These are phyloP conservation scores for Trametes cingulata DNA, from an alignment of 768 basidiomycete species.

Conservation along the genomic window DNA sequence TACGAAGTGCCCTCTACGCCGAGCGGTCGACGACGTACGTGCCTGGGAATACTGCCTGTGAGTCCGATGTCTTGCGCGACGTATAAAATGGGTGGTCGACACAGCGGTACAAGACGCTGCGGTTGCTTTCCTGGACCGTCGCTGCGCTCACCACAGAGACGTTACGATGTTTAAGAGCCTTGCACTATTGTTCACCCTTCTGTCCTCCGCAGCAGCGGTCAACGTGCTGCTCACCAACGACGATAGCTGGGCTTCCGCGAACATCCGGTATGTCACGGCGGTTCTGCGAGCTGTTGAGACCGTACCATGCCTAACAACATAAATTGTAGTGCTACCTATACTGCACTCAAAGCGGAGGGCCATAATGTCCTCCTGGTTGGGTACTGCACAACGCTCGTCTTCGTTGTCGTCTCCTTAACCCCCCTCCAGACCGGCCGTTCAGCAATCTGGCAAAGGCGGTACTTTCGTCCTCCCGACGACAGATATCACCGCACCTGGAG, in stretches of 20 bases:
- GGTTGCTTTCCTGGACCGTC: not conserved
- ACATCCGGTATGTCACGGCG: constrained; percentile 29
- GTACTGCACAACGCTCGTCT: not conserved
- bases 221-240: constrained; percentile 36
- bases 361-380: constrained; percentile 34
- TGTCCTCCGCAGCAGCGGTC: constrained; percentile 22
- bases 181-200: constrained; percentile 10
- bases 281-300: too few species aligned
- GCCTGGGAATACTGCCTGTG: not conserved
- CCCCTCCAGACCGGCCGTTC: constrained; percentile 30
- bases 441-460: constrained; percentile 35
- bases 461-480: constrained; percentile 33
- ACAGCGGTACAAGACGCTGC: not conserved
- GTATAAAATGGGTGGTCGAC: not conserved
- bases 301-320: not conserved
- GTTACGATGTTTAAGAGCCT: constrained; percentile 8
- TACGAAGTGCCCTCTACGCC: not conserved
- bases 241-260: constrained; percentile 37
- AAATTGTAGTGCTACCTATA: constrained; percentile 28
- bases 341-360: constrained; percentile 29
- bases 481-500: constrained; percentile 34
- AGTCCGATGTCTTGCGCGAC: not conserved
- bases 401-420: not conserved
- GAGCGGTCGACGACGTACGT: not conserved
- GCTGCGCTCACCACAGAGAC: not conserved